Evolutionary conservation across 2,329 filamentous ascomycete genomes (phyloP).

Genomic region (Capronia coronata): DNA sequence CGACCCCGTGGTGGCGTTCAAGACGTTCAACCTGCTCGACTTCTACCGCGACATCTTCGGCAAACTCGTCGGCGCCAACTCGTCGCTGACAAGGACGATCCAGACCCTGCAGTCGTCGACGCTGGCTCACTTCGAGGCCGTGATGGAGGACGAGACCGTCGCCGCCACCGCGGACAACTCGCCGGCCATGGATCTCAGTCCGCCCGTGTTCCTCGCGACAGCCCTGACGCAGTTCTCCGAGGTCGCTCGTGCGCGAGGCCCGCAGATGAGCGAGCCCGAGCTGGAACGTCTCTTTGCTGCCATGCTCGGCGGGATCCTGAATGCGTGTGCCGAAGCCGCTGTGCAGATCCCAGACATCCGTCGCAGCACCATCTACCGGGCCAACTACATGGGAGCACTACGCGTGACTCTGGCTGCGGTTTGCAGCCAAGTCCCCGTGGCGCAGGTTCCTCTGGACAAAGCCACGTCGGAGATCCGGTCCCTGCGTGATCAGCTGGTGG

Average conservation of each 20-base stretch:
- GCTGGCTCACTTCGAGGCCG: conserved; percentile 40
- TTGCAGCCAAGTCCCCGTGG: conserved; percentile 36
- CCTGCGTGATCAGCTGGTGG: conserved; percentile 17
- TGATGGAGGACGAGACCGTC: conserved; percentile 19
- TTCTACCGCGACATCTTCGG: conserved; percentile 86
- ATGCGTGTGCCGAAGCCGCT: conserved; percentile 64
- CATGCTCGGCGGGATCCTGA: conserved; percentile 82
- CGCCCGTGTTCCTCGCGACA: conserved; percentile 21
- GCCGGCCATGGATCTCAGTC: conserved; percentile 18
- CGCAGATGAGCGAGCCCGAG: conserved; percentile 48
- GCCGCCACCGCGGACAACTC: conserved; percentile 4
- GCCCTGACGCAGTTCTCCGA: conserved; percentile 46
- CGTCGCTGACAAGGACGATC: conserved; percentile 11
- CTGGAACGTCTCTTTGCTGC: conserved; percentile 70
- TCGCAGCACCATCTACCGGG: conserved; percentile 45
- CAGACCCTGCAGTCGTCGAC: conserved; percentile 37
- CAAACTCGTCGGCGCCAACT: conserved; percentile 60
- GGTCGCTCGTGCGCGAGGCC: conserved; percentile 30
- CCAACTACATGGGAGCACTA: conserved; percentile 43
- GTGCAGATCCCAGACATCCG: conserved; percentile 30
- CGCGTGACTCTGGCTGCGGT: conserved; percentile 56
- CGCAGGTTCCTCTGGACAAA: conserved; percentile 19
- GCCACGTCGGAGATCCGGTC: conserved; percentile 18
- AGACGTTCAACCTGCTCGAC: conserved; percentile 76
- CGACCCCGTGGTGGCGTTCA: conserved; percentile 81